phyloP scores from a whole-genome alignment of 116 monocot genomes.

The Dioscorea cayenensis region DNA sequence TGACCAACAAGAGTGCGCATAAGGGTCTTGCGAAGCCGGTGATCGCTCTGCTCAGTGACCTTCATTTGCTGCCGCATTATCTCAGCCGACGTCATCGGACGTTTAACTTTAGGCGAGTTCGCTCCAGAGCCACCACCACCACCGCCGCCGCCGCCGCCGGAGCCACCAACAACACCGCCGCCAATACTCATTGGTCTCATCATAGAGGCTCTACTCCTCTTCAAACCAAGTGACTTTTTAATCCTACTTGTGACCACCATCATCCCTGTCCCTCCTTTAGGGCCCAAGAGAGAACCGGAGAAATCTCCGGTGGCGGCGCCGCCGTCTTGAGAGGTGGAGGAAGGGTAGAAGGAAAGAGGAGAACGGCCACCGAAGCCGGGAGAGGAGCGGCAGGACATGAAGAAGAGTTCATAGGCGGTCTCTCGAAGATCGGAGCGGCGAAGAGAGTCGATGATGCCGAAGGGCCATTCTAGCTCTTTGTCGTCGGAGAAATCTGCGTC shows the following conservation, averaged over 20 bases:
- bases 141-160: no score
- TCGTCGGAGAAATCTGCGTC: slow-evolving; percentile 10
- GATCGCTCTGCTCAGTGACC: slow-evolving; percentile 51
- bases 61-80: slow-evolving; percentile 83
- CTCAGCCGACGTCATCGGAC: slow-evolving; percentile 90
- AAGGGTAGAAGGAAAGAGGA: slow-evolving; percentile 32
- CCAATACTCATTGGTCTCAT: slow-evolving; percentile 22
- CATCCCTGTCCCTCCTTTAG: slow-evolving; percentile 27
- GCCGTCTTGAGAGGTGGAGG: slow-evolving; percentile 1
- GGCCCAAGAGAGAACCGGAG: background rate
- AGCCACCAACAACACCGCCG: background rate
- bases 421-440: slow-evolving; percentile 59
- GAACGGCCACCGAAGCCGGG: slow-evolving; percentile 57
- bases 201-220: slow-evolving; percentile 40
- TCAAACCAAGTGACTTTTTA: slow-evolving; percentile 77
- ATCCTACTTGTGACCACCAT: slow-evolving; percentile 48
- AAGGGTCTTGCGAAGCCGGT: slow-evolving; percentile 57
- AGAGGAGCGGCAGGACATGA: slow-evolving; percentile 78
- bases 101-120: slow-evolving; percentile 24
- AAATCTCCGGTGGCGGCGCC: slow-evolving; percentile 1
- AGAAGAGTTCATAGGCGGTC: slow-evolving; percentile 93
- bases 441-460: slow-evolving; percentile 58
- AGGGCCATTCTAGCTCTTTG: slow-evolving; percentile 54
- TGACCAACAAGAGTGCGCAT: slow-evolving; percentile 57
- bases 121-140: background rate